Base-by-base conservation (phyloP, 177 flowering plant genomes). In the Tripterygium wilfordii region DNA sequence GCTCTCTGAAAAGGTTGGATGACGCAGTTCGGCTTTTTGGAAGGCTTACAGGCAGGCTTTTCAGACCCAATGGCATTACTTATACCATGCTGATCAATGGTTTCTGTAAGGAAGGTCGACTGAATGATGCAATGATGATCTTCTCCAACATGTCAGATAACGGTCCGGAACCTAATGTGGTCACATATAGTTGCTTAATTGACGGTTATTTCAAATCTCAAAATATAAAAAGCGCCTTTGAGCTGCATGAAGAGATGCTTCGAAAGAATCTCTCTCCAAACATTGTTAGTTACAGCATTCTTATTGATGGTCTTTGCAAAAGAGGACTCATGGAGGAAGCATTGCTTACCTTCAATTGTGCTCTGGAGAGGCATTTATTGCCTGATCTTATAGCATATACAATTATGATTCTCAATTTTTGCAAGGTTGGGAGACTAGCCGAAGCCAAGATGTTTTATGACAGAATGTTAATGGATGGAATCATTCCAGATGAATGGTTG, bases 361-460 rank as follows among this genome's bases (percentile, higher is more conserved):
- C 80, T 42, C 3, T 66, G 28, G 57, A 57, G 25, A 51, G 46
- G 19, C 64, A 63, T 21, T 40, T 74, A 45, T 16, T 78, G 41
- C 78, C 82, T 38, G 88, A 78, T 71, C 60, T 76, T 3, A 71
- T 75, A 36, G 75, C 73, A 33, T 81, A 76, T 60, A 68, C 71
- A 18, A 76, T 74, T 52, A 45, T 76, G 54, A 76, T 78, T 37
- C 64, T 39, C 18, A 67, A 68, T 28, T 78, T 36, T 20, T 82
- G 77, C 56, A 69, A 61, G 36, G 69, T 57, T 50, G 82, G 77
- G 44, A 75, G 68, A 51, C 12, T 71, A 13, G 51, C 46, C 0
- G 78, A 78, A 55, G 88, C 84, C 32, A 49, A 23, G 64, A 29
- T 45, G 56, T 52, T 75, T 37, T 73, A 66, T 53, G 47, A 52